Percentiles rank a stretch among this genome's conserved stretches.
Conservation (phyloP, 495 filamentous ascomycete species). For the Daldinia grandis region DNA sequence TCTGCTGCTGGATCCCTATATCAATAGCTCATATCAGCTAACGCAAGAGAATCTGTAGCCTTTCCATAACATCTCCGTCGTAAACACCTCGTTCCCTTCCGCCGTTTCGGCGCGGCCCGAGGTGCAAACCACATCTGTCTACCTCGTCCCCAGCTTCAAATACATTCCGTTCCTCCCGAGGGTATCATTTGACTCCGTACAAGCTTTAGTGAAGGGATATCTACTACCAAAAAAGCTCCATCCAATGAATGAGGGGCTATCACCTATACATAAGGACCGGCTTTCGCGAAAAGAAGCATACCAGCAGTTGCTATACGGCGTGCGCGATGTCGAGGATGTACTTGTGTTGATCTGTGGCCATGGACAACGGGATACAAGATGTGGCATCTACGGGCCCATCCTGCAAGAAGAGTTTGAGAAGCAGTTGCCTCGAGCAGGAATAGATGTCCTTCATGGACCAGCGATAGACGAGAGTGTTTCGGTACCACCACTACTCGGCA, state of each 20-base stretch:
- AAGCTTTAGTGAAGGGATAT: constrained; percentile 65
- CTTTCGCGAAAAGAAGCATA: constrained; percentile 54
- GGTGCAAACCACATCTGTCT: constrained; percentile 65
- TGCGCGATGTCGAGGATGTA: constrained; percentile 69
- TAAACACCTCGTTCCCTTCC: constrained; percentile 73
- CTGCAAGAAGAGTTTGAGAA: constrained; percentile 72
- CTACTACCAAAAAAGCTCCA: constrained; percentile 68
- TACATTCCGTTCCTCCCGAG: constrained; percentile 75
- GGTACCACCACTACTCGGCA: constrained; percentile 31
- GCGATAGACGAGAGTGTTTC: constrained; percentile 44
- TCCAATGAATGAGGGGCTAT: constrained; percentile 62
- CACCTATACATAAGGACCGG: constrained; percentile 58
- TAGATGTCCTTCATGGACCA: constrained; percentile 50
- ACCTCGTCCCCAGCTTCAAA: constrained; percentile 81
- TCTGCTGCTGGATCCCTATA: constrained; percentile 21
- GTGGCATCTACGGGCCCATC: constrained; percentile 79
- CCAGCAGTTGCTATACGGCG: constrained; percentile 52
- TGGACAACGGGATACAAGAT: constrained; percentile 77
- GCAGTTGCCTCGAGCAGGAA: constrained; percentile 46
- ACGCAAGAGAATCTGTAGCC: constrained; percentile 62
- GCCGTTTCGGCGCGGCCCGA: constrained; percentile 49
- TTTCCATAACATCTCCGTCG: constrained; percentile 76
- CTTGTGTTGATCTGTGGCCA: constrained; percentile 88
- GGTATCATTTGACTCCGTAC: constrained; percentile 57
- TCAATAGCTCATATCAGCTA: constrained; percentile 17